Evolutionary conservation across 345 rosid species (phyloP).

Genomic region (Aurinia saxatilis): DNA sequence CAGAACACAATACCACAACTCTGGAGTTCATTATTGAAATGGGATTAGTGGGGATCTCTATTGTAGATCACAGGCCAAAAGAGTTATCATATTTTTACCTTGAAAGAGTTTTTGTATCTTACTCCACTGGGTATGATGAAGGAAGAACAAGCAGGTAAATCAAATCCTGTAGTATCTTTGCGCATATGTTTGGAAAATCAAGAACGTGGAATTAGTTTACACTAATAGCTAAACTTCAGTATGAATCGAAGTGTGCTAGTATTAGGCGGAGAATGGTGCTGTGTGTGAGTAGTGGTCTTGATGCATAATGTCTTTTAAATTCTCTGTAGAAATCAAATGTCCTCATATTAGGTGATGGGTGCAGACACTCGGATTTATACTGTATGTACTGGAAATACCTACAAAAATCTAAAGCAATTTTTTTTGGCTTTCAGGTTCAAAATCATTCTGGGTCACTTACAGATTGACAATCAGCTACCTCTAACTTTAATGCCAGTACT

Average conservation of each 20-base stretch:
- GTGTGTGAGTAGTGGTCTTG: not conserved
- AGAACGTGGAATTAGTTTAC: not conserved
- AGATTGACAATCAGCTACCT: slow-evolving; percentile 96
- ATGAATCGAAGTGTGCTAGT: not conserved
- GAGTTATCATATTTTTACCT: slow-evolving; percentile 71
- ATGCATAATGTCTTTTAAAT: not conserved
- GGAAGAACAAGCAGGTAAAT: slow-evolving; percentile 89
- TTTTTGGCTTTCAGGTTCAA: slow-evolving; percentile 63
- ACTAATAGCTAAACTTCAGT: not conserved
- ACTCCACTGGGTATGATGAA: slow-evolving; percentile 86
- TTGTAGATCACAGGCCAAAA: slow-evolving; percentile 81
- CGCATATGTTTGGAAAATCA: not conserved
- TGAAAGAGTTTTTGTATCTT: slow-evolving; percentile 73
- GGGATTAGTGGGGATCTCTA: slow-evolving; percentile 85
- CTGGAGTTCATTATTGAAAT: slow-evolving; percentile 78
- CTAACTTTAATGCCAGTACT: slow-evolving; percentile 88
- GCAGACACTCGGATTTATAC: not conserved
- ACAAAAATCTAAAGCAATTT: slow-evolving; percentile 1
- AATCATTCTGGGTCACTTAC: slow-evolving; percentile 76
- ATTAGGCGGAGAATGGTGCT: not conserved
- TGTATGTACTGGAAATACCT: not conserved
- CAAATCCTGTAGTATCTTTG: not conserved
- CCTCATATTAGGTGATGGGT: not conserved
- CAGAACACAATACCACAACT: slow-evolving; percentile 38
- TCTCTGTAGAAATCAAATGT: not conserved